Base-by-base conservation (phyloP, 768 basidiomycete genomes). In the Leccinum obscurum region DNA sequence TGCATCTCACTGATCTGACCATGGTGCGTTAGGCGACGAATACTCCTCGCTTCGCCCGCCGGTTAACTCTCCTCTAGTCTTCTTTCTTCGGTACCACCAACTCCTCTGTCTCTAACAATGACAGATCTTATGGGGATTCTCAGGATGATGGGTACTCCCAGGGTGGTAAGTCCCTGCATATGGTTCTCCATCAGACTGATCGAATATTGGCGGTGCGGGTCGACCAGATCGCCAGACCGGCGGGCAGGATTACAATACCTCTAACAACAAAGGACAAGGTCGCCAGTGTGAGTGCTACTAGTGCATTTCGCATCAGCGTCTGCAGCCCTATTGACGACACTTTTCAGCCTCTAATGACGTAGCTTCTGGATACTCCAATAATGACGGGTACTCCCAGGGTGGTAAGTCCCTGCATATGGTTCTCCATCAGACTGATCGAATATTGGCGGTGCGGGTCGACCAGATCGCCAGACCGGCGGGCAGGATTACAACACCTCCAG, bases 41-140 rank as follows among this genome's bases (percentile, higher is more conserved):
- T 28, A 0, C 34, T 13, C 4, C 11, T 28, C 30, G 2, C 26
- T n/a, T 30, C 13, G 13, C 44, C 20, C 10, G 13, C 44, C 20
- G 3, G 14, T 44, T 61, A 30, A 63, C 13, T 32, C 34, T 22
- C 24, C 11, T 28, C 55, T 35, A 88, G 90, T 35, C 11, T 11
- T 89, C 90, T 59, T 81, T 92, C 66, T 80, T 90, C 39, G 84
- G 83, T 60, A 71, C 92, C 65, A 4, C 30, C 30, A 32, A 41
- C 17, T 17, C 13, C 39, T 41, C 17, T 17, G 39, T 0, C 85
- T 85, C 77, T 65, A 49, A 48, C 64, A 49, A 48, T 8, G 37
- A 35, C 13, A 13, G 11, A 28, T 57, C 61, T 13, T 54, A 55
- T 17, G 44, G 44, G 14, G 10, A 11, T 8, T 14, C 13, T 4